Evolutionary conservation across 306 rosid genomes (phyloP).

Genomic region (Sicyos edulis): DNA sequence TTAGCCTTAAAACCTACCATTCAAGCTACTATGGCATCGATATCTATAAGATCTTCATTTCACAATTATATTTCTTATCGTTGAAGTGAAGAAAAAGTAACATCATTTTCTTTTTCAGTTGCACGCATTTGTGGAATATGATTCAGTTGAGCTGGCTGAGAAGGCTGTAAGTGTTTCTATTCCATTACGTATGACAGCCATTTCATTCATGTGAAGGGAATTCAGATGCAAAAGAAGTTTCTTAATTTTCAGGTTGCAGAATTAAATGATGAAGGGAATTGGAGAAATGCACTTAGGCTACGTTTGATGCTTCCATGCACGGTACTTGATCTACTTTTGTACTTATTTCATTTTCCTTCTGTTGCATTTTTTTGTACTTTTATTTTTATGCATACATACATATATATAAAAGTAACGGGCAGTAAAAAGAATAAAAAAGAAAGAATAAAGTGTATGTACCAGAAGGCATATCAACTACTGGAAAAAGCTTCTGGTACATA

Average conservation of each 20-base stretch:
- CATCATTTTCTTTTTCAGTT: constrained; percentile 37
- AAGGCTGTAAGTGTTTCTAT: constrained; percentile 67
- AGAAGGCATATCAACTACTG: background rate
- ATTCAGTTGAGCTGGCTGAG: constrained; percentile 87
- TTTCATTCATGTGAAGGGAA: background rate
- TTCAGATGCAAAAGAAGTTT: background rate
- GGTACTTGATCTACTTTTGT: constrained; percentile 34
- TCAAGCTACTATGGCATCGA: background rate
- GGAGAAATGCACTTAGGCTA: constrained; percentile 90
- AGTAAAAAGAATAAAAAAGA: too few relatives aligned
- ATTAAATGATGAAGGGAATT: constrained; percentile 81
- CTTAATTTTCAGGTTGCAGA: constrained; percentile 63
- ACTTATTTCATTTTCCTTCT: background rate
- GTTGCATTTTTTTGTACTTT: background rate
- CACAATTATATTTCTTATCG: background rate
- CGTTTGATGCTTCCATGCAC: constrained; percentile 65
- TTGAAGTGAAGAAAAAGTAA: background rate
- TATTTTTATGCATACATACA: background rate
- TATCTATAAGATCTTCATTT: background rate
- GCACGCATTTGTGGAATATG: constrained; percentile 98
- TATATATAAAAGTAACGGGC: background rate
- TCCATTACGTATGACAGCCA: constrained; percentile 22
- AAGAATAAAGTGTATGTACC: background rate
- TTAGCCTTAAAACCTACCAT: background rate
- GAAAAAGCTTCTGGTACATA: background rate